These are phyloP conservation scores for Glycine soja DNA, from an alignment of 306 rosid species.

Conservation along the genomic window DNA sequence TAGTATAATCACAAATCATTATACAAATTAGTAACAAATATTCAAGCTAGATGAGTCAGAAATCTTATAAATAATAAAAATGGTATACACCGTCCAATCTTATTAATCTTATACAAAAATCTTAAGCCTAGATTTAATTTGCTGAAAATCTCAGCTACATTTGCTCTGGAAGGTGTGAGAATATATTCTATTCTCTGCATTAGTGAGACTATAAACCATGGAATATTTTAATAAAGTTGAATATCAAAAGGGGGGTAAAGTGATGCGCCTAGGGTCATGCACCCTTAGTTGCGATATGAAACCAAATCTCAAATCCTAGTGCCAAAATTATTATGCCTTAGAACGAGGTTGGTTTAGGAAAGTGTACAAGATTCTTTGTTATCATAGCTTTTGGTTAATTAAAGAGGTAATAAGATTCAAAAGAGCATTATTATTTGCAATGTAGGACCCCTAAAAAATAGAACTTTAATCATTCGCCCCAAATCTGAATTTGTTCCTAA, in stretches of 20 bases:
- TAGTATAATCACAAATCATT: neutral
- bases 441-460: slow-evolving; percentile 33
- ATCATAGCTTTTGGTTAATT: slow-evolving; percentile 8
- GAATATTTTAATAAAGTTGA: slow-evolving; percentile 1
- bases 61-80: neutral
- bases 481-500: slow-evolving; percentile 38
- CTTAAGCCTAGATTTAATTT: neutral
- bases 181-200: slow-evolving; percentile 25
- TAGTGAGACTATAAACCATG: slow-evolving; percentile 18
- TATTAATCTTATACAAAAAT: neutral
- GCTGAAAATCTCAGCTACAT: neutral
- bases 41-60: neutral
- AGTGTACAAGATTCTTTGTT: slow-evolving; percentile 32
- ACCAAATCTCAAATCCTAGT: slow-evolving; percentile 34
- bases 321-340: slow-evolving; percentile 38
- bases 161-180: slow-evolving; percentile 43
- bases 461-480: slow-evolving; percentile 24
- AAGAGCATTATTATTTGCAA: slow-evolving; percentile 23
- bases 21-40: neutral
- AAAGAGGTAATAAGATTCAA: slow-evolving; percentile 8
- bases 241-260: slow-evolving; percentile 25
- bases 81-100: neutral
- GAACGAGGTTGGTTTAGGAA: slow-evolving; percentile 14
- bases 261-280: slow-evolving; percentile 41
- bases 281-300: slow-evolving; percentile 18